These are phyloP conservation scores for Nicotiana benthamiana DNA, from an alignment of 257 asterid species.

Conservation along the genomic window DNA sequence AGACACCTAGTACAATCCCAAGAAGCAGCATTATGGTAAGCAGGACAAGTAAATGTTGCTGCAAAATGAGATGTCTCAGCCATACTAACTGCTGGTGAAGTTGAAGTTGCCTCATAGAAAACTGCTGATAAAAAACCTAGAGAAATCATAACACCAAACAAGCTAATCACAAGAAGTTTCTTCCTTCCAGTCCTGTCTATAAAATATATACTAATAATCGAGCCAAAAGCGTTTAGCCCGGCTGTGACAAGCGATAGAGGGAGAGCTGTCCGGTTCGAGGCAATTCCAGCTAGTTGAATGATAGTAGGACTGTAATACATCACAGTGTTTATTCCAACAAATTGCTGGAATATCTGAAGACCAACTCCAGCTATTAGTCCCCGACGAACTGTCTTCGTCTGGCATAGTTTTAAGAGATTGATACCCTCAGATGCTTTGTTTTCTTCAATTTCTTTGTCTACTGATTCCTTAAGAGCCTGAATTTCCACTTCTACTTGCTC, in stretches of 20 bases:
- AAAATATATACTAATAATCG: constrained; percentile 35
- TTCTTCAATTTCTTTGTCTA: constrained; percentile 24
- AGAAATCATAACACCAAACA: constrained; percentile 27
- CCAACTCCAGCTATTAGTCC: constrained; percentile 40
- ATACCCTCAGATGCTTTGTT: constrained; percentile 14
- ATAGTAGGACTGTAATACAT: constrained; percentile 39
- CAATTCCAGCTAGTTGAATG: constrained; percentile 33
- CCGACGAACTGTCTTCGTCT: constrained; percentile 23
- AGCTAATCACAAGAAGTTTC: constrained; percentile 29
- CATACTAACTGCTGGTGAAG: constrained; percentile 24
- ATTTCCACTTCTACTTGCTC: constrained; percentile 25
- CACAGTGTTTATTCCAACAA: constrained; percentile 37
- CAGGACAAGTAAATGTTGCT: constrained; percentile 23
- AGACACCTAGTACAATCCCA: constrained; percentile 44
- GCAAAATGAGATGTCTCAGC: constrained; percentile 20
- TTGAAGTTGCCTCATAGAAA: constrained; percentile 27
- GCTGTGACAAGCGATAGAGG: constrained; percentile 32
- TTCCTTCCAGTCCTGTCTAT: constrained; percentile 38
- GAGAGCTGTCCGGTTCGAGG: constrained; percentile 29
- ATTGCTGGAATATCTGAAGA: constrained; percentile 35
- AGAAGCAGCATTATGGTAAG: constrained; percentile 13
- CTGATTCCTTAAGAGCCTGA: constrained; percentile 27
- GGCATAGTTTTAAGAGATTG: constrained; percentile 17
- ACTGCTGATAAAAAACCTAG: constrained; percentile 34
- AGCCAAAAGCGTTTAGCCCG: constrained; percentile 33